Percentiles rank a stretch among this genome's conserved stretches.
These are phyloP conservation scores for Solanum hybrid DNA, from an alignment of 305 asterid genomes.

Conservation along the genomic window DNA sequence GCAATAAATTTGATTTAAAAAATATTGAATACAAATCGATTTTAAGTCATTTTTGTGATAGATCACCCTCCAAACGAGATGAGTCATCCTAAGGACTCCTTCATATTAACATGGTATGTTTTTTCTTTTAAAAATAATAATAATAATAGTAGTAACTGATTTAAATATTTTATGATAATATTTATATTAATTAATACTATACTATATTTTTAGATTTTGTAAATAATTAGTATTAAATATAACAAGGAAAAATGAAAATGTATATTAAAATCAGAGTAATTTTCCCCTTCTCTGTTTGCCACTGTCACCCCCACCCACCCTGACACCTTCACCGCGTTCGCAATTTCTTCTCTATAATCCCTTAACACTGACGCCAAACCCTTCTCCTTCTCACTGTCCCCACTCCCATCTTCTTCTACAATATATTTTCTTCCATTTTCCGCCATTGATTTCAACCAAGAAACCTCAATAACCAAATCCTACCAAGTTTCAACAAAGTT, in stretches of 20 bases:
- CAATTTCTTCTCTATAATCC: not conserved
- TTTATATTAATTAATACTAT: no score
- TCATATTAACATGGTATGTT: not conserved
- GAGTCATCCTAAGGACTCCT: not conserved
- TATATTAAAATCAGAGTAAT: not conserved
- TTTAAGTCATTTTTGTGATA: no score
- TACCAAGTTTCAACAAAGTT: not conserved
- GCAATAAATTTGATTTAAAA: no score
- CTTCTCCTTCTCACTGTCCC: not conserved
- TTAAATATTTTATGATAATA: no score
- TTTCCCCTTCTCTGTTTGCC: not conserved
- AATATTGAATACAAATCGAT: no score
- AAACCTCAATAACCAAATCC: not conserved
- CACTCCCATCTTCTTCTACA: not conserved
- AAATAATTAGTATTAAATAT: no score
- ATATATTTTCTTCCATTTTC: not conserved
- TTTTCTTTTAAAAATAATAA: no score
- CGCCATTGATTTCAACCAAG: not conserved
- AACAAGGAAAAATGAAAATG: not conserved
- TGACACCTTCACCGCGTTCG: conserved; percentile 1
- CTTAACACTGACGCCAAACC: conserved; percentile 1
- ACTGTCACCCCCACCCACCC: not conserved
- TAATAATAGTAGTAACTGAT: not conserved
- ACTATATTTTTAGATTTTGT: not conserved
- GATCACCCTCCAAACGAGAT: no score